These are phyloP conservation scores for Elongisporangium senticosum DNA, from an alignment of 352 stramenopile genomes.

Conservation along the genomic window DNA sequence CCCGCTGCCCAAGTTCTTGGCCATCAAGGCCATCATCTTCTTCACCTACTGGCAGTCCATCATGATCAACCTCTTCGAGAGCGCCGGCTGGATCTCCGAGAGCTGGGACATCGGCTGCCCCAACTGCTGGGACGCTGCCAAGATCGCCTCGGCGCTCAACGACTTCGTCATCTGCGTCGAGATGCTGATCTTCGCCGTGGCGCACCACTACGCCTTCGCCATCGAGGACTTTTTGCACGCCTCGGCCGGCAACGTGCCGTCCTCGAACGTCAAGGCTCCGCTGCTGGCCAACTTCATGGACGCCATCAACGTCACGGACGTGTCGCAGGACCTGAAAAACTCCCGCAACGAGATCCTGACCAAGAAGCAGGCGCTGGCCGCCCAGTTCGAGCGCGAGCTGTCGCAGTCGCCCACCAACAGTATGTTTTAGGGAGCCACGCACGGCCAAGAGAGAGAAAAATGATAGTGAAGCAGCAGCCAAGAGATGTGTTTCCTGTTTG, in stretches of 20 bases:
- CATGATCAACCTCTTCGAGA: constrained; percentile 87
- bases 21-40: constrained; percentile 94
- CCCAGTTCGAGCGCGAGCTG: constrained; percentile 77
- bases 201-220: constrained; percentile 91
- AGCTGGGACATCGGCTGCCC: constrained; percentile 82
- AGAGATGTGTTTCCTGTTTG: background rate
- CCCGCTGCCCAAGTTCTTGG: constrained; percentile 91
- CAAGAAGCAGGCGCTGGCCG: constrained; percentile 84
- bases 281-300: constrained; percentile 87
- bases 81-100: constrained; percentile 80
- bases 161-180: constrained; percentile 95
- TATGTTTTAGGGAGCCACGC: constrained; percentile 47
- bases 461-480: background rate
- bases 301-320: constrained; percentile 86
- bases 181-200: constrained; percentile 91
- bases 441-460: background rate
- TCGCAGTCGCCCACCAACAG: constrained; percentile 40
- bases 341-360: constrained; percentile 83
- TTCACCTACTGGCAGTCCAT: constrained; percentile 94
- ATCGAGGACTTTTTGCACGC: constrained; percentile 85
- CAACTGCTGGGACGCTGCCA: constrained; percentile 77
- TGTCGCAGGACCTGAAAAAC: constrained; percentile 81
- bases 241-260: constrained; percentile 33
- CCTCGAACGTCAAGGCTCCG: constrained; percentile 79
- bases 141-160: constrained; percentile 88